phyloP scores from a whole-genome alignment of 176 grass and related monocot species.

The Oryza nivara region DNA sequence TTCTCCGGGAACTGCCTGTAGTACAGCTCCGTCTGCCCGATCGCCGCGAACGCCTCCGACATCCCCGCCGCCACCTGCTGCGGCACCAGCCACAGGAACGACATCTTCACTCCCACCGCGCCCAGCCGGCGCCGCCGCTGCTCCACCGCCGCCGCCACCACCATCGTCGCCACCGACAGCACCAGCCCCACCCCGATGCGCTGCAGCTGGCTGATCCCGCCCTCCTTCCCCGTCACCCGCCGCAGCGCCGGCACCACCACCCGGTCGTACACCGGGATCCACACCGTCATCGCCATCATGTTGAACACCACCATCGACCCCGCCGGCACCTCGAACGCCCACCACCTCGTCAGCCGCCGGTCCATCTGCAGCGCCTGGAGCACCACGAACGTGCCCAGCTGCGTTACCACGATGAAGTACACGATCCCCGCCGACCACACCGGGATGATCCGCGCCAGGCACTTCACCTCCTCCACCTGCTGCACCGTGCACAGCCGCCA shows the following conservation, averaged over 20 bases:
- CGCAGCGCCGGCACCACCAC: constrained; percentile 51
- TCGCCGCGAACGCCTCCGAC: constrained; percentile 58
- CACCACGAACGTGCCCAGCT: constrained; percentile 62
- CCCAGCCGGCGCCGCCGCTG: constrained; percentile 31
- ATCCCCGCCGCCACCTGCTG: constrained; percentile 52
- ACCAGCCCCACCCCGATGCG: constrained; percentile 40
- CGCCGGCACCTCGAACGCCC: constrained; percentile 52
- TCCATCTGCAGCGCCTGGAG: constrained; percentile 69
- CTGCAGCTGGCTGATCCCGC: constrained; percentile 47
- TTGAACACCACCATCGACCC: constrained; percentile 75
- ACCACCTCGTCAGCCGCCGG: constrained; percentile 47
- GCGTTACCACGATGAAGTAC: constrained; percentile 57
- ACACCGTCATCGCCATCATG: constrained; percentile 67
- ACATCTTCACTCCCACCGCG: constrained; percentile 17
- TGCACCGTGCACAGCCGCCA: constrained; percentile 71
- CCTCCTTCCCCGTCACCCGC: constrained; percentile 44
- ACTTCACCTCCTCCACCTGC: constrained; percentile 85
- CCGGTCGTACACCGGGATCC: constrained; percentile 69
- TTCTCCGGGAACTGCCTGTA: constrained; percentile 78
- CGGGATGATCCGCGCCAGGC: constrained; percentile 57
- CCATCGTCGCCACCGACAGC: constrained; percentile 50
- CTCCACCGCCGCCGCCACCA: constrained; percentile 53
- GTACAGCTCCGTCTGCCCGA: constrained; percentile 61
- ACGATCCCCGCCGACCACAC: constrained; percentile 63
- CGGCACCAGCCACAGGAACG: constrained; percentile 51